These are phyloP conservation scores for Taphrina deformans DNA, from an alignment of 1,139 yeast genomes.

Conservation along the genomic window DNA sequence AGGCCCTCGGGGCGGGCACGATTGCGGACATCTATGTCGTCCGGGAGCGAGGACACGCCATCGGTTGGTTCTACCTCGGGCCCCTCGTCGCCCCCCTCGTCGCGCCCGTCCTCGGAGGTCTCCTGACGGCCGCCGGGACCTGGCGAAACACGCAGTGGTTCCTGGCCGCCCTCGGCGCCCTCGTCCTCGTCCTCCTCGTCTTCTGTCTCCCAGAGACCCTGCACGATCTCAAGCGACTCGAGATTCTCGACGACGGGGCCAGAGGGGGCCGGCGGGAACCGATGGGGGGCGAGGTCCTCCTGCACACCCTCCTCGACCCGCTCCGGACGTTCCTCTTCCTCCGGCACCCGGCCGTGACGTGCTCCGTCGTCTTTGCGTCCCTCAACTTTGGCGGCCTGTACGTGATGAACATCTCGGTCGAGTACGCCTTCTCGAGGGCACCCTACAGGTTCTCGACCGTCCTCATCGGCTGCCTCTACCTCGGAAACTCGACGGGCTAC, in stretches of 20 bases:
- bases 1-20: conserved; percentile 88
- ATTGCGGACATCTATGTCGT: conserved; percentile 70
- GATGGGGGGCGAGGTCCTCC: conserved; percentile 45
- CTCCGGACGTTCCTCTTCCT: conserved; percentile 46
- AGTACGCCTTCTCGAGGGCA: conserved; percentile 58
- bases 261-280: conserved; percentile 47
- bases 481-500: conserved; percentile 80
- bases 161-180: conserved; percentile 65
- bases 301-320: conserved; percentile 30
- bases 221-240: conserved; percentile 29
- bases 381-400: conserved; percentile 50
- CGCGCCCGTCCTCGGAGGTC: conserved; percentile 82
- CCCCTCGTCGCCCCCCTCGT: conserved; percentile 78
- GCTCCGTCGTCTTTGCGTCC: conserved; percentile 61
- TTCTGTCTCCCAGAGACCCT: conserved; percentile 76
- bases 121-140: conserved; percentile 68
- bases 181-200: conserved; percentile 53
- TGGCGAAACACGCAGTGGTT: conserved; percentile 94
- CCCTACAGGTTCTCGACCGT: conserved; percentile 72
- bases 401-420: conserved; percentile 71
- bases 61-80: conserved; percentile 80
- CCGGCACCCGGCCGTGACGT: conserved; percentile 68
- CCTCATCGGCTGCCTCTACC: conserved; percentile 71
- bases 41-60: conserved; percentile 70
- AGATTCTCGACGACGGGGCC: conserved; percentile 8